phyloP scores from a whole-genome alignment of 129 eudicot species.

The Saussurea involucrata region DNA sequence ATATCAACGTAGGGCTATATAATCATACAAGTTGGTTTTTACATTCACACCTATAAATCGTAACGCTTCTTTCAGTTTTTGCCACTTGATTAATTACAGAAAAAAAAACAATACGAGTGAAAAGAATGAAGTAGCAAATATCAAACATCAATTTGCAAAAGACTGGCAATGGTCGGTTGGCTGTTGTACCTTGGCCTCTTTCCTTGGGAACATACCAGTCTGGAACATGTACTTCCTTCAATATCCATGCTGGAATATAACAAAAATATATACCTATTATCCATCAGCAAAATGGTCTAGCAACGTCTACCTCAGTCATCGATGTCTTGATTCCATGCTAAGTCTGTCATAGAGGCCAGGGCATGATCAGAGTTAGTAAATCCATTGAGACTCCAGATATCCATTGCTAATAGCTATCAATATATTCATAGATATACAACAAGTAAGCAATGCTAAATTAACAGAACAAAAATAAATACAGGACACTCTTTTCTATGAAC shows the following conservation, averaged over 20 bases:
- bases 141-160: constrained; percentile 16
- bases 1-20: not conserved
- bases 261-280: constrained; percentile 15
- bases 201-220: constrained; percentile 11
- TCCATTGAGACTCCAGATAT: not conserved
- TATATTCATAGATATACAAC: not conserved
- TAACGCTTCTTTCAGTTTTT: constrained; percentile 4
- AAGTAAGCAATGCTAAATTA: not conserved
- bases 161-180: constrained; percentile 20
- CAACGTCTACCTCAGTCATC: constrained; percentile 41
- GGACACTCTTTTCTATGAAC: not conserved
- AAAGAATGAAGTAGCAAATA: constrained; percentile 33
- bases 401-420: not conserved
- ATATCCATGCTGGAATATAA: not conserved
- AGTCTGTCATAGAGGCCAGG: constrained; percentile 43
- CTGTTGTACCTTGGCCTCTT: constrained; percentile 21
- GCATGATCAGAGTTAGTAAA: not conserved
- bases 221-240: not conserved
- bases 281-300: constrained; percentile 18
- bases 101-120: constrained; percentile 12
- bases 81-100: constrained; percentile 20
- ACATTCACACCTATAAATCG: constrained; percentile 23
- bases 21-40: constrained; percentile 15
- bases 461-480: not conserved
- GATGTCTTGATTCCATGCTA: constrained; percentile 82